Evolutionary conservation across 83 land plant genomes (phyloP).

Genomic region (Diphasiastrum complanatum): DNA sequence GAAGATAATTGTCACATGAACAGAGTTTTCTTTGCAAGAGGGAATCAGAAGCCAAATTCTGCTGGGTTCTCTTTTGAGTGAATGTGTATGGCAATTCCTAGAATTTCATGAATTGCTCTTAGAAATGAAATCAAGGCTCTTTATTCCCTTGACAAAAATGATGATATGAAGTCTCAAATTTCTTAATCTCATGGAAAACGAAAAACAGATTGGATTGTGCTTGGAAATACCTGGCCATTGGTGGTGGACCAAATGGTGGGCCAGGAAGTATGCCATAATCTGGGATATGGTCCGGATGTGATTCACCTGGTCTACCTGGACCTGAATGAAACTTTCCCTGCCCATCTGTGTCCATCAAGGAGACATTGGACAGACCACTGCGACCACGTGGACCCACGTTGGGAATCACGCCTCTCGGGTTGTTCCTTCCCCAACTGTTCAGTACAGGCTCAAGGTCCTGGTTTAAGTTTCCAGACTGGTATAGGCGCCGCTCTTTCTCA

Average conservation of each 20-base stretch:
- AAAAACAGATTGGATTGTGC: not conserved
- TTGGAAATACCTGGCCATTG: slow-evolving; percentile 37
- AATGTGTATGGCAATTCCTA: too few species aligned
- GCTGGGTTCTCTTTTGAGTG: too few species aligned
- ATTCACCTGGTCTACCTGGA: slow-evolving; percentile 20
- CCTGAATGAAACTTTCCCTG: slow-evolving; percentile 23
- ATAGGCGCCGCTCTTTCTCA: slow-evolving; percentile 20
- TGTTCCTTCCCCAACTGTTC: slow-evolving; percentile 17
- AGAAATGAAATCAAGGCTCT: too few species aligned
- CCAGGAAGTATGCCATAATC: slow-evolving; percentile 25
- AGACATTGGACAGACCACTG: too few species aligned
- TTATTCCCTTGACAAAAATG: too few species aligned
- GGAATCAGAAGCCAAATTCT: too few species aligned
- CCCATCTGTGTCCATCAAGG: too few species aligned
- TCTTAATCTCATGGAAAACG: not conserved
- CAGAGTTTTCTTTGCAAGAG: too few species aligned
- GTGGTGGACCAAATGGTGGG: slow-evolving; percentile 27
- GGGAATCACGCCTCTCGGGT: too few species aligned
- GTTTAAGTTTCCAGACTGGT: slow-evolving; percentile 11
- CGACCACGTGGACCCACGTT: slow-evolving; percentile 19
- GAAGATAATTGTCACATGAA: too few species aligned
- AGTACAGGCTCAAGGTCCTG: slow-evolving; percentile 20
- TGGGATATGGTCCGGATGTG: slow-evolving; percentile 24
- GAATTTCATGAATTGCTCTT: too few species aligned
- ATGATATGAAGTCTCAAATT: too few species aligned